phyloP scores from a whole-genome alignment of 768 basidiomycete genomes.

The Fomitopsis serialis region DNA sequence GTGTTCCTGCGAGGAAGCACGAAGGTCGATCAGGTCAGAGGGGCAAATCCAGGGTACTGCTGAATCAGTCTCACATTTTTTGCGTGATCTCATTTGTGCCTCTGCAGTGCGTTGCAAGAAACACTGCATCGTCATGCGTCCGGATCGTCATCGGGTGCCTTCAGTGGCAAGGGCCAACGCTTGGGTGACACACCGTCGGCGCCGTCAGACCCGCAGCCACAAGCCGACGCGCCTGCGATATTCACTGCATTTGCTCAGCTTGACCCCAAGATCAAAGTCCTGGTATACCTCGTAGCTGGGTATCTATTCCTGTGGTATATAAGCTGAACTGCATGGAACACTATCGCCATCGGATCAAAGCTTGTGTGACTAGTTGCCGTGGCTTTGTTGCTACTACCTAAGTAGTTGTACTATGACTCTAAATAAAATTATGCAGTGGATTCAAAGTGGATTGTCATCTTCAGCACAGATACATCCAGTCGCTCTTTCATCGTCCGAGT shows the following conservation, averaged over 20 bases:
- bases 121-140: conserved; percentile 50
- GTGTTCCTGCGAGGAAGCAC: conserved; percentile 64
- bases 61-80: background rate
- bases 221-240: conserved; percentile 29
- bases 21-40: conserved; percentile 68
- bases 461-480: too few relatives aligned
- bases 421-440: too few relatives aligned
- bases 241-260: conserved; percentile 40
- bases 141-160: conserved; percentile 38
- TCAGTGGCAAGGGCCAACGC: conserved; percentile 71
- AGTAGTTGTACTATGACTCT: too few relatives aligned
- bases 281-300: conserved; percentile 56
- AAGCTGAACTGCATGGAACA: conserved; percentile 14
- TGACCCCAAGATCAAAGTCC: conserved; percentile 62
- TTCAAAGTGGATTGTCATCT: too few relatives aligned
- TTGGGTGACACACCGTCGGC: conserved; percentile 45
- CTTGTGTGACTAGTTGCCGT: too few relatives aligned
- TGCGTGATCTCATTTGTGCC: background rate
- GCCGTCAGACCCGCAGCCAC: conserved; percentile 28
- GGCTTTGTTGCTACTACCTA: too few relatives aligned
- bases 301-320: conserved; percentile 54
- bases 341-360: too few relatives aligned
- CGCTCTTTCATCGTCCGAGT: too few relatives aligned
- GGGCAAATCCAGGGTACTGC: conserved; percentile 62
- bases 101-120: conserved; percentile 52